Evolutionary conservation across 1,139 yeast genomes (phyloP).

Genomic region (Yamadazyma trypodendri): DNA sequence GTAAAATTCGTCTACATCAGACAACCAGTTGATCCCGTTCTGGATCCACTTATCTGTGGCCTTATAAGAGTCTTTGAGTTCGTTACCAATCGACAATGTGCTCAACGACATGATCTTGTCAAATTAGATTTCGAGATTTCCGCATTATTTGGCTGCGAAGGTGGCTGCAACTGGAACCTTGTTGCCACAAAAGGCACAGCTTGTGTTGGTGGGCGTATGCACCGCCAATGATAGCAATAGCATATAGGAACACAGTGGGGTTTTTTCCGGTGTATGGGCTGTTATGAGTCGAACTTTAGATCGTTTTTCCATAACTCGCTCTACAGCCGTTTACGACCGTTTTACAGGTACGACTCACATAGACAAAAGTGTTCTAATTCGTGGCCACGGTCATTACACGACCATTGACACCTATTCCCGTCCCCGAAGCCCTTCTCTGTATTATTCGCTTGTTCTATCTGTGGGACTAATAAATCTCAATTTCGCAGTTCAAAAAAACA

Average conservation of each 20-base stretch:
- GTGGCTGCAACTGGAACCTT: neutral
- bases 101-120: conserved; percentile 12
- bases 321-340: too few relatives aligned
- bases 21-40: conserved; percentile 71
- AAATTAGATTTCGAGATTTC: neutral
- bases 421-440: neutral
- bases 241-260: too few relatives aligned
- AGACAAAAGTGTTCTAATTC: too few relatives aligned
- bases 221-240: too few relatives aligned
- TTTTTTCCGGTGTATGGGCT: too few relatives aligned
- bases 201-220: too few relatives aligned
- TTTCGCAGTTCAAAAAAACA: conserved; percentile 1
- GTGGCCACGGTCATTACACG: too few relatives aligned
- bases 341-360: too few relatives aligned
- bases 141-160: conserved; percentile 1
- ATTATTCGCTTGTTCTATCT: neutral
- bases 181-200: neutral
- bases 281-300: too few relatives aligned
- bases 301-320: too few relatives aligned
- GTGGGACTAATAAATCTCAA: neutral
- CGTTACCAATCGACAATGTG: conserved; percentile 56
- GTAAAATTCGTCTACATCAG: conserved; percentile 80
- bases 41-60: conserved; percentile 74
- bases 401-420: neutral
- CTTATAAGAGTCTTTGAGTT: conserved; percentile 75